Evolutionary conservation across 1,284 basidiomycete genomes (phyloP).

Genomic region (Pholiota adiposa): DNA sequence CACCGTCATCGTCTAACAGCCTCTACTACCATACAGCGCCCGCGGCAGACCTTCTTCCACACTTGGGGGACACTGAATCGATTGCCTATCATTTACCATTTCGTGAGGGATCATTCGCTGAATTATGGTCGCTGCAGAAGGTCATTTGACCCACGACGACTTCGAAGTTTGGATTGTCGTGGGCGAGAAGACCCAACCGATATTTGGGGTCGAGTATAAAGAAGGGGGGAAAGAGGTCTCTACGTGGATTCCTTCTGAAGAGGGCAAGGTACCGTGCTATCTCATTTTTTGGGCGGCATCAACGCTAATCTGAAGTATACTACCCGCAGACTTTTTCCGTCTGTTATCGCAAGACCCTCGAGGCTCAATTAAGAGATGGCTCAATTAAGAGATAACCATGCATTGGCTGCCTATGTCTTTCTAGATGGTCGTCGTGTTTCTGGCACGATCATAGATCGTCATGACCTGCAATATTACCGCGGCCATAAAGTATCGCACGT

Average conservation of each 20-base stretch:
- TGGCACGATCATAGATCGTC: accelerated
- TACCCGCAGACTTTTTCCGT: background rate
- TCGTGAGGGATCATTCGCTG: no score
- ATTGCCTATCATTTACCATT: no score
- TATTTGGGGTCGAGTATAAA: background rate
- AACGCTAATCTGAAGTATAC: no score
- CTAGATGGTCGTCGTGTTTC: background rate
- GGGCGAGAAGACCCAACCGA: background rate
- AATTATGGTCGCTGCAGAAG: background rate
- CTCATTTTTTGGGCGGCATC: no score
- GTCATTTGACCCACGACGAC: background rate
- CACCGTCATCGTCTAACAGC: no score
- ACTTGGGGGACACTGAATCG: no score
- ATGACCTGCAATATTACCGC: accelerated
- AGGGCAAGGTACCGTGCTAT: background rate
- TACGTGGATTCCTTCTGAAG: background rate
- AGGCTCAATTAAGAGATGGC: no score
- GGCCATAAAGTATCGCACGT: no score
- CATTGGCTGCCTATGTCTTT: no score
- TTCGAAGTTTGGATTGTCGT: background rate
- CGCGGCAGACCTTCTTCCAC: no score
- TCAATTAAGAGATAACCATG: no score
- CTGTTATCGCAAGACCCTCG: background rate
- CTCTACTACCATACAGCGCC: no score
- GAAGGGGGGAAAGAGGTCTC: background rate